Evolutionary conservation across 495 filamentous ascomycete species (phyloP), one percentile per base, ranked within the genome.

Genomic region (Oidiodendron maius): DNA sequence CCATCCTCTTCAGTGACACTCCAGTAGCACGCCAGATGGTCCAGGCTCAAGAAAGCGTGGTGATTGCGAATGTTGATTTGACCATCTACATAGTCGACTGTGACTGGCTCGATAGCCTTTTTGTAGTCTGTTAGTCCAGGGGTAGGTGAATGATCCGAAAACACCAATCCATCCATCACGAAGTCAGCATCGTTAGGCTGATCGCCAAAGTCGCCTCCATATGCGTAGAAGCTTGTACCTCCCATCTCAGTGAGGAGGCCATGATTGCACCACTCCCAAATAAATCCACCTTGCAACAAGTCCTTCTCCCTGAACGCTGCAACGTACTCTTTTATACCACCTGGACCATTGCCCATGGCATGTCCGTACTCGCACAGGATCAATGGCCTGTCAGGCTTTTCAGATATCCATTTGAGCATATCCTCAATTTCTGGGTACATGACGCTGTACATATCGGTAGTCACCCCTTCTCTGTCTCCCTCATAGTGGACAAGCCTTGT

Each of bases 261-360:
- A 52, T 86, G 83, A 53, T 87, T 89, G 11, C 78, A 75, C 83
- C 83, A 89, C 57, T 86, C 84, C 84, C 84, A 89, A 1, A 85
- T 76, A 46, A 81, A 87, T 0, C 84, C 84, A 5, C 84, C 84
- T 64, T 85, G 81, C 0, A 87, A 63, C 8, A 76, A 67, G 2
- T 70, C 77, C 44, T 84, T 69, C 40, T 74, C 74, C 54, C 78
- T 77, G 57, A 84, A 87, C 1, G 73, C 66, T 8, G 86, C 75
- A 16, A 80, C 66, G 52, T 89, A 87, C 58, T 87, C 84, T 44
- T 78, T 71, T 20, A 86, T 64, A 1, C 66, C 75, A 0, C 84
- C 84, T 0, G 84, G 84, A 0, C 82, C 84, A 52, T 87, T 88
- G 1, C 84, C 84, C 83, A 89, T 87, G 1, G 84, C 81, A 61